These are phyloP conservation scores for Dactylonectria estremocensis DNA, from an alignment of 2,329 filamentous ascomycete species.

Conservation along the genomic window DNA sequence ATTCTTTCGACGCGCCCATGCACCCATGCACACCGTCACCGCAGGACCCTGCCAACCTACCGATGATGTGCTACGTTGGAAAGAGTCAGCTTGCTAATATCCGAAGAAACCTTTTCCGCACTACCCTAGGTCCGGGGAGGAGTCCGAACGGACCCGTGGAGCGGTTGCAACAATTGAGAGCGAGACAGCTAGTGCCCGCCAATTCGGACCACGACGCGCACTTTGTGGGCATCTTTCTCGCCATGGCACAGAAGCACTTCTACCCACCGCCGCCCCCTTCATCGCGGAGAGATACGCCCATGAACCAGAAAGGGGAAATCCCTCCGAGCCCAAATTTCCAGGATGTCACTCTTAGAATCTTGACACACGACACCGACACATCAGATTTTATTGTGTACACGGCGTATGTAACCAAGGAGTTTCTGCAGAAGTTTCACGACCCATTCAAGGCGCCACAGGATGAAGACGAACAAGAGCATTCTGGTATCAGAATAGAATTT, in stretches of 20 bases:
- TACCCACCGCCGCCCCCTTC: constrained; percentile 54
- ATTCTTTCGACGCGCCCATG: constrained; percentile 48
- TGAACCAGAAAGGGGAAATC: constrained; percentile 38
- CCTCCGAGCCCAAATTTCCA: constrained; percentile 55
- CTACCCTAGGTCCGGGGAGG: constrained; percentile 56
- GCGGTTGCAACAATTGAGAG: constrained; percentile 63
- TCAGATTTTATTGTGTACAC: constrained; percentile 70
- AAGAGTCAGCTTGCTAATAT: constrained; percentile 62
- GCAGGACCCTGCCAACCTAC: constrained; percentile 46
- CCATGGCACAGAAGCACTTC: constrained; percentile 71
- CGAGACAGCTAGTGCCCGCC: constrained; percentile 63
- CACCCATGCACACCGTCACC: constrained; percentile 37
- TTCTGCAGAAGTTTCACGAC: constrained; percentile 66
- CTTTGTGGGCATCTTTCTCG: constrained; percentile 66
- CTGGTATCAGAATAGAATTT: constrained; percentile 63
- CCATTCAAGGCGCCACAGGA: constrained; percentile 58
- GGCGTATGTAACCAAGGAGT: constrained; percentile 62
- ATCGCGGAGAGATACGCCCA: constrained; percentile 46
- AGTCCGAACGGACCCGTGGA: constrained; percentile 63
- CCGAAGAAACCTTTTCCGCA: constrained; percentile 63
- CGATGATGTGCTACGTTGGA: constrained; percentile 64
- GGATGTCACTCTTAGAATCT: constrained; percentile 65
- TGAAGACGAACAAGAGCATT: constrained; percentile 44
- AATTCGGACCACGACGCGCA: constrained; percentile 68
- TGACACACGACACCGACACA: constrained; percentile 65